Percentiles rank a stretch among this genome's conserved stretches.
These are phyloP conservation scores for Hericium rajendrae DNA, from an alignment of 768 basidiomycete genomes.

Conservation along the genomic window DNA sequence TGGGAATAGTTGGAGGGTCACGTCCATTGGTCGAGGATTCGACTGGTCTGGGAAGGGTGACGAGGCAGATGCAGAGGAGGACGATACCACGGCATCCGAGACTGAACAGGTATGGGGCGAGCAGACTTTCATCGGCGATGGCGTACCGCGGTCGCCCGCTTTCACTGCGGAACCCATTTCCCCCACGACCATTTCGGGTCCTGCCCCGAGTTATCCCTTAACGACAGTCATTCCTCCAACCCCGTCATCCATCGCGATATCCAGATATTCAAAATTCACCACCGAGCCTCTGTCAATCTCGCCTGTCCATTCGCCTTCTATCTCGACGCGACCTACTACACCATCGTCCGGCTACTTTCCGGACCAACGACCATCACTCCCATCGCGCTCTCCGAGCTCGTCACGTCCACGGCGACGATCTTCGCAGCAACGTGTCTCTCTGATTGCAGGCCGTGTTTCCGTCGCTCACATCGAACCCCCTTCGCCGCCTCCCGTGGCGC, in stretches of 20 bases:
- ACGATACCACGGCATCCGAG: slow-evolving; percentile 2
- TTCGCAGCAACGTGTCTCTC: slow-evolving; percentile 76
- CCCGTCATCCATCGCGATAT: slow-evolving; percentile 3
- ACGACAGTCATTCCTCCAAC: slow-evolving; percentile 9
- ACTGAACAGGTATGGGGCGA: slow-evolving; percentile 1
- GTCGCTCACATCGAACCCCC: slow-evolving; percentile 72
- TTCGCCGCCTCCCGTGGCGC: slow-evolving; percentile 48
- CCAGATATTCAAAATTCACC: slow-evolving; percentile 14
- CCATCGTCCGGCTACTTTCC: slow-evolving; percentile 6
- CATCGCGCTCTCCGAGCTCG: slow-evolving; percentile 36
- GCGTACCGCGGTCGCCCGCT: slow-evolving; percentile 9
- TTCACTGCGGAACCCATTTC: neutral
- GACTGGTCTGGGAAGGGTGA: slow-evolving; percentile 40
- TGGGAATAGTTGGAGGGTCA: slow-evolving; percentile 77
- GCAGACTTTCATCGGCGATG: neutral
- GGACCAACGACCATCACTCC: slow-evolving; percentile 22
- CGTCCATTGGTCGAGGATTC: slow-evolving; percentile 75
- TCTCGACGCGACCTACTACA: slow-evolving; percentile 18
- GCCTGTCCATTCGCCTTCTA: slow-evolving; percentile 18
- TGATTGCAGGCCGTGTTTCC: slow-evolving; percentile 73
- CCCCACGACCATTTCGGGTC: slow-evolving; percentile 10
- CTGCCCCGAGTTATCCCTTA: slow-evolving; percentile 19
- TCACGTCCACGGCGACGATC: slow-evolving; percentile 66
- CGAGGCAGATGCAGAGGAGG: slow-evolving; percentile 22
- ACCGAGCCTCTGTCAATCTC: slow-evolving; percentile 21